These are phyloP conservation scores for Flaveria sonorensis DNA, from an alignment of 129 eudicot species.

Conservation along the genomic window DNA sequence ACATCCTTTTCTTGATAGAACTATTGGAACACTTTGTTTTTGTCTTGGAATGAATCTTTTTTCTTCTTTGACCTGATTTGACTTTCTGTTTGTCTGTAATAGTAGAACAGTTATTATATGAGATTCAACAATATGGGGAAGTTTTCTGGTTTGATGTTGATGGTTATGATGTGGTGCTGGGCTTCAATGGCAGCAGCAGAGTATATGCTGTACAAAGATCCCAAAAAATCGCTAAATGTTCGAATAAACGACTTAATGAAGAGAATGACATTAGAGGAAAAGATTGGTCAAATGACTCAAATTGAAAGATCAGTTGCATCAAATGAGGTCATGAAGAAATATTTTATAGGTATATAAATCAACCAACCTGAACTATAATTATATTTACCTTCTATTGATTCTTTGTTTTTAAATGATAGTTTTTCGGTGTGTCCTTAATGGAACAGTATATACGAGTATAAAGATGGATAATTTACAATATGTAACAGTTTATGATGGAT, in stretches of 20 bases:
- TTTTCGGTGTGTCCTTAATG: too few relatives aligned
- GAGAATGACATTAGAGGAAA: constrained; percentile 68
- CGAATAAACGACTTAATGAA: constrained; percentile 56
- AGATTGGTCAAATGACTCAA: constrained; percentile 79
- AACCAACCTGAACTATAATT: constrained; percentile 2
- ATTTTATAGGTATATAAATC: constrained; percentile 50
- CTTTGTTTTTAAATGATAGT: neutral
- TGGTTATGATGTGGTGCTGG: constrained; percentile 42
- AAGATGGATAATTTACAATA: too few relatives aligned
- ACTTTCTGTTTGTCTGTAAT: constrained; percentile 17
- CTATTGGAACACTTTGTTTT: neutral
- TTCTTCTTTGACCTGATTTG: constrained; percentile 18
- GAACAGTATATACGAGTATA: too few relatives aligned
- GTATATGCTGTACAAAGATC: constrained; percentile 58
- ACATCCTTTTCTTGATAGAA: neutral
- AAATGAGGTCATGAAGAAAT: constrained; percentile 50
- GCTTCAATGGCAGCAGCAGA: constrained; percentile 44
- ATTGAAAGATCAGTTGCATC: constrained; percentile 59
- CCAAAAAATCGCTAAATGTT: constrained; percentile 45
- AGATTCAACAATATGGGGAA: constrained; percentile 27
- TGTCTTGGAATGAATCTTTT: constrained; percentile 4
- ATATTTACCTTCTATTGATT: neutral
- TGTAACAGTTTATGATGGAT: neutral
- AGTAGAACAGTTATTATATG: constrained; percentile 11
- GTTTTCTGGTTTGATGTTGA: constrained; percentile 19